Evolutionary conservation across 1,284 basidiomycete genomes (phyloP).

Genomic region (Apiotrichum mycotoxinovorans): DNA sequence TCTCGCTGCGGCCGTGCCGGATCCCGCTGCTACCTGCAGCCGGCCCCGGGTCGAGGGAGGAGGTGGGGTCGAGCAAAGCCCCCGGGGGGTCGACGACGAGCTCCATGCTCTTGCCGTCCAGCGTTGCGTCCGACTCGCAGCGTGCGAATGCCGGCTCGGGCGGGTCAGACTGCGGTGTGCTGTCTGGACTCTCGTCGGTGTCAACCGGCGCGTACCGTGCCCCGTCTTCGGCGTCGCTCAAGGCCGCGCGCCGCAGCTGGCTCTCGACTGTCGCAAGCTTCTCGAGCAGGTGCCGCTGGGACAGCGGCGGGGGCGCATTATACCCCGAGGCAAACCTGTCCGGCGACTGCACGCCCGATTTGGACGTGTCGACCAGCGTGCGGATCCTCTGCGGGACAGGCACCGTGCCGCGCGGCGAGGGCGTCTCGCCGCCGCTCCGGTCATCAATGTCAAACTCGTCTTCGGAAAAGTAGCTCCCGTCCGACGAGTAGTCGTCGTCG

Average conservation of each 20-base stretch:
- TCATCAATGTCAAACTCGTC: conserved; percentile 90
- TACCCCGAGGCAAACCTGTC: conserved; percentile 67
- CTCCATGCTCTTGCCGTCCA: conserved; percentile 1
- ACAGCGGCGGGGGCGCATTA: conserved; percentile 58
- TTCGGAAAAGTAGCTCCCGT: conserved; percentile 49
- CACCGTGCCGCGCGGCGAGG: conserved; percentile 19
- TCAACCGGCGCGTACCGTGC: not conserved
- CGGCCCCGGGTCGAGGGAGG: not conserved
- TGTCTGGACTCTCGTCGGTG: conserved; percentile 1
- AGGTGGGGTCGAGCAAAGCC: not conserved
- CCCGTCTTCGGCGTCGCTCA: not conserved
- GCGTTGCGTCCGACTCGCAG: conserved; percentile 11
- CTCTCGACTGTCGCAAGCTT: conserved; percentile 26
- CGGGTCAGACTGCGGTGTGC: not conserved
- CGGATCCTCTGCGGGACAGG: conserved; percentile 4
- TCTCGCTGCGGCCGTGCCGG: not conserved
- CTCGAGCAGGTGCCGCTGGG: conserved; percentile 50
- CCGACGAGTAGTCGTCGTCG: conserved; percentile 51
- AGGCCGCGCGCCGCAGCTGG: conserved; percentile 5
- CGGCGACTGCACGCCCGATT: conserved; percentile 65
- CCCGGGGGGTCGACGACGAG: no score
- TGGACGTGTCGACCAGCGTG: conserved; percentile 4
- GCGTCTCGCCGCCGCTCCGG: conserved; percentile 51
- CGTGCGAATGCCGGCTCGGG: not conserved
- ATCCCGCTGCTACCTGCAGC: not conserved